Percentiles rank a stretch among this genome's conserved stretches.
These are phyloP conservation scores for Aspergillus nidulans DNA, from an alignment of 495 filamentous ascomycete genomes.

Conservation along the genomic window DNA sequence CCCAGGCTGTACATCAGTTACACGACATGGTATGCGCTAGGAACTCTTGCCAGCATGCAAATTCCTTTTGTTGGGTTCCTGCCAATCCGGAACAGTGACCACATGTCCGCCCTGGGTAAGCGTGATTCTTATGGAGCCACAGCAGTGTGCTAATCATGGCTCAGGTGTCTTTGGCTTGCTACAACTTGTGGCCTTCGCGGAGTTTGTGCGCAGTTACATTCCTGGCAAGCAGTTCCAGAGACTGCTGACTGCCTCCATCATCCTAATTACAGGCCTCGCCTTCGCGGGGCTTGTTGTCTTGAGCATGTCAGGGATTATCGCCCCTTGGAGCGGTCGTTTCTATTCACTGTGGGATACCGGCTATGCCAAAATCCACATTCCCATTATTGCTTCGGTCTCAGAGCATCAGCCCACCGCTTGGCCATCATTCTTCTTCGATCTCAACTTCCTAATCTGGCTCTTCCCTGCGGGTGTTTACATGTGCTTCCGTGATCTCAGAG, in stretches of 20 bases:
- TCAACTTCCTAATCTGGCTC: conserved; percentile 97
- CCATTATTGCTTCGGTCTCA: conserved; percentile 98
- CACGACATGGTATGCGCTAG: conserved; percentile 95
- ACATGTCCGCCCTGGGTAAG: conserved; percentile 94
- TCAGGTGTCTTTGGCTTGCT: conserved; percentile 91
- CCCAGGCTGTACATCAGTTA: conserved; percentile 92
- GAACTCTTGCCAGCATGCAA: conserved; percentile 98
- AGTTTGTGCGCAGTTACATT: conserved; percentile 80
- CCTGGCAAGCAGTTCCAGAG: conserved; percentile 92
- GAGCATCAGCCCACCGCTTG: conserved; percentile 99
- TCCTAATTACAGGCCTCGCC: conserved; percentile 70
- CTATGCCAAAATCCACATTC: conserved; percentile 99
- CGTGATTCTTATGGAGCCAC: neutral
- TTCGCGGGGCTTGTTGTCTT: conserved; percentile 73
- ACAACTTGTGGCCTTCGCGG: conserved; percentile 89
- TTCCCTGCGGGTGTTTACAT: conserved; percentile 99
- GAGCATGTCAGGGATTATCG: conserved; percentile 84
- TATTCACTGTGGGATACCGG: conserved; percentile 99
- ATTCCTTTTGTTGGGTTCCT: conserved; percentile 98
- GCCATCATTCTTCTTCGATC: conserved; percentile 99
- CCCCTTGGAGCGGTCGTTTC: conserved; percentile 97
- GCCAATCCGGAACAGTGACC: conserved; percentile 94
- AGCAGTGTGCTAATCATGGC: conserved; percentile 7
- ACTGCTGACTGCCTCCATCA: conserved; percentile 70
- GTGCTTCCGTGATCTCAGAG: conserved; percentile 87